Evolutionary conservation across 192 early-diverging fungal genomes (phyloP).

Genomic region (Backusella parvicylindrica): DNA sequence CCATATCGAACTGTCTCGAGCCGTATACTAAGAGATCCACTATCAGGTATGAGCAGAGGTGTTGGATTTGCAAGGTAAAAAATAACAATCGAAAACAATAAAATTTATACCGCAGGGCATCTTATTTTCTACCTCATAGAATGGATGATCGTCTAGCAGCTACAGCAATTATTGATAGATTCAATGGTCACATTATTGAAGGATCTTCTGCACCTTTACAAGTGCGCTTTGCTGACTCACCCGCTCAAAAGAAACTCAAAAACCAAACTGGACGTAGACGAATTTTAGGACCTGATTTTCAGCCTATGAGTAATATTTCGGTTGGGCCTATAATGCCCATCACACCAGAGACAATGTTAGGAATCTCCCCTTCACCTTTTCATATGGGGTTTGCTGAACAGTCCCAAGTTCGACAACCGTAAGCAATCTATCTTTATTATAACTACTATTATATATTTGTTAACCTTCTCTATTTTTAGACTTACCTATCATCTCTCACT

Average conservation of each 20-base stretch:
- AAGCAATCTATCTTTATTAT: neutral
- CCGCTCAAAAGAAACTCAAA: conserved; percentile 77
- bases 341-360: conserved; percentile 47
- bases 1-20: conserved; percentile 68
- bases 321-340: conserved; percentile 33
- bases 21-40: conserved; percentile 69
- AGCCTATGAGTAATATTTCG: conserved; percentile 26
- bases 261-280: conserved; percentile 49
- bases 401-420: neutral
- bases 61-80: conserved; percentile 74
- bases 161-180: conserved; percentile 59
- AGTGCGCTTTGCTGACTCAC: conserved; percentile 77
- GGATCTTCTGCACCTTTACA: conserved; percentile 63
- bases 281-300: conserved; percentile 39
- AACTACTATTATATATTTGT: neutral
- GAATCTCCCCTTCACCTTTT: conserved; percentile 28
- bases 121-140: conserved; percentile 17
- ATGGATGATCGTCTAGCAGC: conserved; percentile 73
- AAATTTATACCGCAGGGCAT: neutral
- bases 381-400: neutral
- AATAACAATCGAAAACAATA: neutral
- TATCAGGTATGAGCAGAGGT: conserved; percentile 62
- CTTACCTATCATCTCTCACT: neutral
- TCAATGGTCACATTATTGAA: conserved; percentile 57
- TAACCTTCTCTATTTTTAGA: neutral